Base-by-base conservation (phyloP, 2,329 filamentous ascomycete genomes). In the Claviceps sp. region DNA sequence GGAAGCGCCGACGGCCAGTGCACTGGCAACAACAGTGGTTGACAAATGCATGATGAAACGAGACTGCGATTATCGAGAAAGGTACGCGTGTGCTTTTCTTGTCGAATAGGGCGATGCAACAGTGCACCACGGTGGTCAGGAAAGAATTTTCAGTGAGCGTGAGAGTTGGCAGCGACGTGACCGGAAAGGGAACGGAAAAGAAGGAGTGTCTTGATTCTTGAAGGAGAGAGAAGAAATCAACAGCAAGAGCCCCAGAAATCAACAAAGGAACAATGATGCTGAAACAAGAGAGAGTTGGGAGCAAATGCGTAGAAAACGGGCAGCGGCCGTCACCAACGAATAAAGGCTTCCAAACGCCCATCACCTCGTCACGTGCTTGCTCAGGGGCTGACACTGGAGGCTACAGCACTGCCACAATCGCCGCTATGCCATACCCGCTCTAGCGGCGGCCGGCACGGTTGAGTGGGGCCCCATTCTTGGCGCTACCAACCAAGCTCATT, bases 1-100 rank as follows among this genome's bases (percentile, higher is more conserved):
- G 45, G 70, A 67, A 48, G 60, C 68, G 55, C 68, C 65, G 34
- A 68, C 55, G 54, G 67, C 70, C 58, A 74, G 64, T 50, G 64
- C 64, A 60, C 65, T 60, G 55, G 69, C 65, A 53, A 67, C 65
- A 49, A 73, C 48, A 44, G 65, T 60, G 41, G 66, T 56, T 37
- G 68, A 64, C 56, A 67, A 56, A 65, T 65, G 71, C 73, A 76
- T 76, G 44, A 43, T 50, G 41, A 47, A 37, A 13, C 18, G 18
- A 9, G 22, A 13, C 38, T n/a, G 18, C 14, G 40, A 18, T 43
- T 43, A 5, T 43, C 41, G 41, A 43, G 20, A 22, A 43, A 43
- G 41, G 20, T 20, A 13, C 9, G 41, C 22, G 14, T 16, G 16
- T 40, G 18, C 2, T 42, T 9, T 30, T 20, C 18, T 8, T 22